These are phyloP conservation scores for Globisporangium canariense DNA, from an alignment of 352 stramenopile species.

Conservation along the genomic window DNA sequence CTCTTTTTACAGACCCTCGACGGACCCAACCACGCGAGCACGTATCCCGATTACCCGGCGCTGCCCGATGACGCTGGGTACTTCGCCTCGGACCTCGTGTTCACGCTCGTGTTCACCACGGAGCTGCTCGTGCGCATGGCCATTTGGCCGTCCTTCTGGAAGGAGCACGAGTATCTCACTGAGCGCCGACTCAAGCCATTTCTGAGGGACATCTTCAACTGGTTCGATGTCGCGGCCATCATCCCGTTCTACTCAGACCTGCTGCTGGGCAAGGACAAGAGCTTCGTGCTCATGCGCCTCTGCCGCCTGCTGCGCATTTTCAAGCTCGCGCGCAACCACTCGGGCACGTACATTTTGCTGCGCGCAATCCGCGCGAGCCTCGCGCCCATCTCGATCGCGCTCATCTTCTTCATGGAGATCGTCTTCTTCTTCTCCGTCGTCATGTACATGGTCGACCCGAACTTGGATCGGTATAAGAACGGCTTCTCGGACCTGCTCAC, in stretches of 20 bases:
- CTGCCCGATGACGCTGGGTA: conserved; percentile 49
- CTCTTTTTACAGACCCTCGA: conserved; percentile 76
- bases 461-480: conserved; percentile 51
- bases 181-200: conserved; percentile 66
- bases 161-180: conserved; percentile 63
- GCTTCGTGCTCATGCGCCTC: conserved; percentile 68
- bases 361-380: conserved; percentile 68
- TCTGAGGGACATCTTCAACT: conserved; percentile 76
- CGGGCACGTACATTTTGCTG: conserved; percentile 72
- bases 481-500: conserved; percentile 76
- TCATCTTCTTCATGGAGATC: conserved; percentile 83
- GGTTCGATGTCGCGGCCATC: conserved; percentile 72
- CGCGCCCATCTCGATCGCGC: conserved; percentile 71
- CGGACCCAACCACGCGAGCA: conserved; percentile 63
- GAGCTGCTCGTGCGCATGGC: conserved; percentile 64
- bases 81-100: conserved; percentile 62
- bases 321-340: conserved; percentile 75
- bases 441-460: conserved; percentile 81
- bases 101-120: conserved; percentile 67
- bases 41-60: conserved; percentile 57
- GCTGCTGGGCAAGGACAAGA: conserved; percentile 70
- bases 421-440: conserved; percentile 76
- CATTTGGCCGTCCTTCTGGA: conserved; percentile 76
- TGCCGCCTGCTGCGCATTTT: conserved; percentile 77
- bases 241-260: conserved; percentile 73